Conservation (phyloP, 148 eudicot species). For the Fallopia convolvulus region DNA sequence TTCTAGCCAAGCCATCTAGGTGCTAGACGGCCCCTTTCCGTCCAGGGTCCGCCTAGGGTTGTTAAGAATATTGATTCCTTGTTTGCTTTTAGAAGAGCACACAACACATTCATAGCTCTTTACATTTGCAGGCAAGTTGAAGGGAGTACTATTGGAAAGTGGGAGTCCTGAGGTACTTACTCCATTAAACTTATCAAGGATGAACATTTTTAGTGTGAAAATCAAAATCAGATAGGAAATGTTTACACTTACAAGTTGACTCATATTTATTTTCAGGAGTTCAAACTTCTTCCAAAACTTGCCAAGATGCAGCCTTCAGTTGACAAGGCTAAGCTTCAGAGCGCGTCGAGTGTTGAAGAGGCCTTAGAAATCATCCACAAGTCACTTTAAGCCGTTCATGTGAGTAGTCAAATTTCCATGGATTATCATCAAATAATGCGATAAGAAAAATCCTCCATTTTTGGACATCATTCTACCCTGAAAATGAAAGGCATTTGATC, state of each 20-base stretch:
- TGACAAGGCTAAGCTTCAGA: slow-evolving; percentile 66
- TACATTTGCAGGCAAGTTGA: slow-evolving; percentile 49
- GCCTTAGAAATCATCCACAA: slow-evolving; percentile 65
- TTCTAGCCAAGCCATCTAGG: too few species aligned
- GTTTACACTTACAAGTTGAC: too few species aligned
- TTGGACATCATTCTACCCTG: neutral
- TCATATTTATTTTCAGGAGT: slow-evolving; percentile 38
- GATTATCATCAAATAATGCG: neutral
- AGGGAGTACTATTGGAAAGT: slow-evolving; percentile 92
- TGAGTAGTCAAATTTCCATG: neutral
- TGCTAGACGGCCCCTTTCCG: too few species aligned
- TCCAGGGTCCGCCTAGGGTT: too few species aligned
- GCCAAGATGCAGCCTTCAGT: slow-evolving; percentile 67
- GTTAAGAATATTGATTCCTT: neutral
- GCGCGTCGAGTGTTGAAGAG: slow-evolving; percentile 83
- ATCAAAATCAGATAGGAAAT: too few species aligned
- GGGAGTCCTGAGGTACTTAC: slow-evolving; percentile 86
- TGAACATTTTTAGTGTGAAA: neutral
- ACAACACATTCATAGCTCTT: neutral
- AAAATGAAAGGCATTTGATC: neutral
- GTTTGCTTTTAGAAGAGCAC: neutral
- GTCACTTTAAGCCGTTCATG: slow-evolving; percentile 30
- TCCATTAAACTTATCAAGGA: neutral
- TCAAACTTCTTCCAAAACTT: slow-evolving; percentile 85
- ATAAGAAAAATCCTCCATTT: neutral